phyloP scores from a whole-genome alignment of 345 rosid species.

The Gynandropsis gynandra region DNA sequence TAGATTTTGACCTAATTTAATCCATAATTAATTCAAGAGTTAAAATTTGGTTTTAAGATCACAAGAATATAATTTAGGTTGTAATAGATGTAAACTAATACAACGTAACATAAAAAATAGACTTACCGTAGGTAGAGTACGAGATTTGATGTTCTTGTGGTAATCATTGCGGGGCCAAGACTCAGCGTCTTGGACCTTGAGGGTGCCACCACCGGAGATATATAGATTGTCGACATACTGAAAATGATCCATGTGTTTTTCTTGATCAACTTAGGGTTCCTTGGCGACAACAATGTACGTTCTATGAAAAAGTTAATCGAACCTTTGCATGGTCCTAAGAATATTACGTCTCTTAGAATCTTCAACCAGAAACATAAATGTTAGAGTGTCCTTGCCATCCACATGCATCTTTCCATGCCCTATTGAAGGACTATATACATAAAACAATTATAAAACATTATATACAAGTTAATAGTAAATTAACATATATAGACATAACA shows the following conservation, averaged over 20 bases:
- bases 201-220: conserved; percentile 22
- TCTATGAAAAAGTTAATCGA: conserved; percentile 24
- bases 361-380: conserved; percentile 19
- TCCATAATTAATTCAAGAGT: too few species aligned
- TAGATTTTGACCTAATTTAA: too few species aligned
- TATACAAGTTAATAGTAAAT: too few species aligned
- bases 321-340: conserved; percentile 23
- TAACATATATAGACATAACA: too few species aligned
- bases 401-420: too few species aligned
- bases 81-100: too few species aligned
- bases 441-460: too few species aligned
- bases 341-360: conserved; percentile 21
- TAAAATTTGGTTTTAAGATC: too few species aligned
- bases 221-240: conserved; percentile 20
- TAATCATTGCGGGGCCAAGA: conserved; percentile 21
- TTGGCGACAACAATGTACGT: conserved; percentile 27
- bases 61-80: too few species aligned
- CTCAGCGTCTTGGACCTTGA: conserved; percentile 25
- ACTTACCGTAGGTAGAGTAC: conserved; percentile 20
- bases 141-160: conserved; percentile 11
- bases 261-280: conserved; percentile 18
- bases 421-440: too few species aligned
- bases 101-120: too few species aligned
- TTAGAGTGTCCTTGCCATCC: too few species aligned
- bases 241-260: conserved; percentile 24